These are phyloP conservation scores for Sporodiniella umbellata DNA, from an alignment of 371 early-diverging fungal genomes.

Conservation along the genomic window DNA sequence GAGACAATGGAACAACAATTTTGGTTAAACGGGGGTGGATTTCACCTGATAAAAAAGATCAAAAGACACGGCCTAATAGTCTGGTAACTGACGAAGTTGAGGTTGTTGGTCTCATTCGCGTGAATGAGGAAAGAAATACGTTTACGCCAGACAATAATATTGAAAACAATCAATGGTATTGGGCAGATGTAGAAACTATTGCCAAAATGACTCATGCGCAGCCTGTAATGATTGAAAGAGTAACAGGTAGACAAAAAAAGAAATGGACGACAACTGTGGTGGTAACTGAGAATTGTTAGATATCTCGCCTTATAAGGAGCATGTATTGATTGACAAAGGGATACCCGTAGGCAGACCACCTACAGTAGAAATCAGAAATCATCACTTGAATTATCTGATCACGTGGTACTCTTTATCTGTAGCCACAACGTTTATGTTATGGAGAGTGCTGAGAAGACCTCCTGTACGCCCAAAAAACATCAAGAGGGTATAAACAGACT, in stretches of 20 bases:
- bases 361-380: conserved; percentile 75
- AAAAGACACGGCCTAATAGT: conserved; percentile 52
- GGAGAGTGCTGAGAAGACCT: conserved; percentile 47
- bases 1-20: conserved; percentile 70
- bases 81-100: conserved; percentile 50
- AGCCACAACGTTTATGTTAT: conserved; percentile 68
- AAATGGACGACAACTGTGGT: not conserved
- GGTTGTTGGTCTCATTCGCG: conserved; percentile 62
- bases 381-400: conserved; percentile 82
- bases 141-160: conserved; percentile 73
- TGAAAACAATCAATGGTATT: conserved; percentile 78
- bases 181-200: conserved; percentile 77
- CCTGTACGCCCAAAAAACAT: conserved; percentile 7
- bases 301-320: conserved; percentile 33
- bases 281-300: conserved; percentile 20
- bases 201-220: conserved; percentile 58
- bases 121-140: conserved; percentile 58
- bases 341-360: conserved; percentile 74
- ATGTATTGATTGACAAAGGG: conserved; percentile 53
- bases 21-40: conserved; percentile 92
- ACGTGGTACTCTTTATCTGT: conserved; percentile 82
- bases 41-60: conserved; percentile 64
- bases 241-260: conserved; percentile 45
- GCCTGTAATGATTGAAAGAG: conserved; percentile 73
- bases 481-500: not conserved